These are phyloP conservation scores for Zasmidium angulare DNA, from an alignment of 2,329 filamentous ascomycete species.

Conservation along the genomic window DNA sequence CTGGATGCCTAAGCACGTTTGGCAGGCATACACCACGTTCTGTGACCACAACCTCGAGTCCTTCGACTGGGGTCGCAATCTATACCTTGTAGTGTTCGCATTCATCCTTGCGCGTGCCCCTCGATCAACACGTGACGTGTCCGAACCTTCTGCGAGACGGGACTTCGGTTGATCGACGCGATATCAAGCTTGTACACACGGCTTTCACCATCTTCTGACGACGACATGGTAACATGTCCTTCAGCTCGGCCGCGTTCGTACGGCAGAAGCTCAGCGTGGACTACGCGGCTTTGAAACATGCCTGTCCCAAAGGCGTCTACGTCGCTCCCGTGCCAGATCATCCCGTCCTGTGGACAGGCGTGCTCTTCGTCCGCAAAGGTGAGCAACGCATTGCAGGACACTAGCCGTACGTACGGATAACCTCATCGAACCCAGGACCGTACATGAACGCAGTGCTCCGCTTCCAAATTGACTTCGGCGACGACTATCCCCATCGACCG, in stretches of 20 bases:
- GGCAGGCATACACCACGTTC: not conserved
- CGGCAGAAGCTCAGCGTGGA: conserved; percentile 77
- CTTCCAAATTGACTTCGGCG: conserved; percentile 85
- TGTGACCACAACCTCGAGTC: not conserved
- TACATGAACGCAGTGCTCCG: conserved; percentile 85
- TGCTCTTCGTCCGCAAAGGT: conserved; percentile 90
- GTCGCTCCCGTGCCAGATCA: conserved; percentile 80
- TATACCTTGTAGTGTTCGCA: not conserved
- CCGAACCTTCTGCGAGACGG: not conserved
- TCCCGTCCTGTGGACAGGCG: conserved; percentile 81
- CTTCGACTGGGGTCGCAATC: not conserved
- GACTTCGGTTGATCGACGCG: not conserved
- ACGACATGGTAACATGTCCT: conserved; percentile 15
- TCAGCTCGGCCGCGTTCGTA: conserved; percentile 49
- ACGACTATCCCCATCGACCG: conserved; percentile 73
- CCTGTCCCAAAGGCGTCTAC: conserved; percentile 83
- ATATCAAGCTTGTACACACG: not conserved
- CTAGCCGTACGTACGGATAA: conserved; percentile 1
- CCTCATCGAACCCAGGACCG: conserved; percentile 62
- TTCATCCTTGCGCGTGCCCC: not conserved
- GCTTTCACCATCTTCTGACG: not conserved
- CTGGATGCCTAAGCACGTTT: not conserved
- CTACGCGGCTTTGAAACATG: conserved; percentile 63
- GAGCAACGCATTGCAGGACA: conserved; percentile 18
- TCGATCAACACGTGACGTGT: not conserved